A percentile compares a stretch with the other conserved stretches of the same genome.
phyloP scores from a whole-genome alignment of 179 eudicot species.

The Pouteria campechiana region DNA sequence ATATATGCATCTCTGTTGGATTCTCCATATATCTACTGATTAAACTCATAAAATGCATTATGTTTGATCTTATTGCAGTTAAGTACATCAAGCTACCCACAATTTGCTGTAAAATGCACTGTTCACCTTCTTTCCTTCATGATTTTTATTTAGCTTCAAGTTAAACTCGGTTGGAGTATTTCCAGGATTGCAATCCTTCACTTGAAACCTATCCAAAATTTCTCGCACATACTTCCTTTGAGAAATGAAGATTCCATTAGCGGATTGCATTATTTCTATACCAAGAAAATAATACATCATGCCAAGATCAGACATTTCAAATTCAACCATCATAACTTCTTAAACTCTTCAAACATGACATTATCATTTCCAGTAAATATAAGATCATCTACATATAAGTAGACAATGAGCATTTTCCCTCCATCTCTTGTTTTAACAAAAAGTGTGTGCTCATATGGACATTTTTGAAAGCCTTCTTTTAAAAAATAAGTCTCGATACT shows the following conservation, averaged over 20 bases:
- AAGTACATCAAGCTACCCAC: no score
- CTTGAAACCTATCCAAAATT: not conserved
- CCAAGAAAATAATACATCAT: not conserved
- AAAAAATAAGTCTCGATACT: no score
- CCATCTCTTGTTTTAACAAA: not conserved
- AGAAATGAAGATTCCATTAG: not conserved
- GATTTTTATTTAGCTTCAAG: not conserved
- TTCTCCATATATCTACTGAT: not conserved
- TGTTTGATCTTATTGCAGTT: no score
- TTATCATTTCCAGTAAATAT: not conserved
- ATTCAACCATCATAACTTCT: not conserved
- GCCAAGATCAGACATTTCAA: not conserved
- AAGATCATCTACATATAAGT: not conserved
- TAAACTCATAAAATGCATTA: not conserved
- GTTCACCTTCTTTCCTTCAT: not conserved
- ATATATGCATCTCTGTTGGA: not conserved
- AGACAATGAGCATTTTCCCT: not conserved
- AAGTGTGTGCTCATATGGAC: constrained; percentile 3
- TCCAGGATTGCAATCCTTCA: not conserved
- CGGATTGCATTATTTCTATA: not conserved
- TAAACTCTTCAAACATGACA: not conserved
- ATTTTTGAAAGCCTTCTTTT: constrained; percentile 4
- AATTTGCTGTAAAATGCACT: not conserved
- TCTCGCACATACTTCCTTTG: not conserved
- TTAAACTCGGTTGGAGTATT: not conserved